Evolutionary conservation across 306 rosid species (phyloP), one percentile per base, ranked within the genome.

Genomic region (Malus domestica): DNA sequence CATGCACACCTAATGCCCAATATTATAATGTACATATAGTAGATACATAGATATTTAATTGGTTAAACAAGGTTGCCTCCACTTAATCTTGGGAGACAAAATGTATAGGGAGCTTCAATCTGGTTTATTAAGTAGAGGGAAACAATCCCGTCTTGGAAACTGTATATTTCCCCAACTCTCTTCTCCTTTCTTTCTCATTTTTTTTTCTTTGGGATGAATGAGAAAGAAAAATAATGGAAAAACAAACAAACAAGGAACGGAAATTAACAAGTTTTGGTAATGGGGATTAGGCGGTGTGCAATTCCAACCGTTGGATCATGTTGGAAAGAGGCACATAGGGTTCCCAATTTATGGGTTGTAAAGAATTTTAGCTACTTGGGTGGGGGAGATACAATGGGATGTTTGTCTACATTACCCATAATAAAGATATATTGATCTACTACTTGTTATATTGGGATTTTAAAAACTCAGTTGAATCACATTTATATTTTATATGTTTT

Each of bases 281-380:
- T 74, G 67, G 71, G 78, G 71, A 79, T 75, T 55, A 58, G 59
- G 78, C 73, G 45, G 68, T 45, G 62, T 29, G 74, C 67, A 81
- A 81, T 57, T 73, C 77, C 71, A 65, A 64, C 75, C 83, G 8
- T 77, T 57, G 49, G 73, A 84, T 77, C 60, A 69, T 72, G 71
- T 79, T 84, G 90, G 90, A 77, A 87, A 76, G 70, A 78, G 88
- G 46, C 55, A 78, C 71, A 19, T 78, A 78, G 49, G 32, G 62
- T 49, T 70, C 52, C 63, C 63, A 79, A 78, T 32, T 81, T 85
- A 77, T 55, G 81, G 77, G 38, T 44, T 74, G 78, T 74, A 44
- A 59, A 78, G 86, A 76, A 72, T 32, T 77, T 68, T 65, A 42
- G 68, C 78, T 63, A 65, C 74, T 33, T 5, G 38, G 38, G 38